phyloP scores from a whole-genome alignment of 495 filamentous ascomycete genomes.

The Tuber umbilicatum region DNA sequence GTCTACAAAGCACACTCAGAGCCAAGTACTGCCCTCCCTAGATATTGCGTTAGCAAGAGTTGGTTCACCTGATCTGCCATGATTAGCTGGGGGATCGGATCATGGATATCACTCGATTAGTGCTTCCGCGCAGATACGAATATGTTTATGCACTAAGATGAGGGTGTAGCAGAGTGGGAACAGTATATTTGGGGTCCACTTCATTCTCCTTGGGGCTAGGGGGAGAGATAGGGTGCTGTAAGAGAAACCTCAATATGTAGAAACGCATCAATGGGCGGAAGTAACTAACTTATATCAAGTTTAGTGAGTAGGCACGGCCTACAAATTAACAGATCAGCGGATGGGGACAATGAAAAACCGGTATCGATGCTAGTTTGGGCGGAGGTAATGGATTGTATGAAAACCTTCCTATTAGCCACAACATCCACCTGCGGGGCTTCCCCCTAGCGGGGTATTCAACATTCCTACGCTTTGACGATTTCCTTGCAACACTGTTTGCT shows the following conservation, averaged over 20 bases:
- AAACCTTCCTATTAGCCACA: background rate
- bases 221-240: background rate
- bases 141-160: background rate
- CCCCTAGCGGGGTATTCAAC: background rate
- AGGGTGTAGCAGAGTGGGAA: background rate
- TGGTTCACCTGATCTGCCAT: background rate
- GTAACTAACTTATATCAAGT: background rate
- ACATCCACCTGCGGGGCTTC: background rate
- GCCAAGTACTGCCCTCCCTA: background rate
- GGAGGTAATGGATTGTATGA: background rate
- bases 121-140: background rate
- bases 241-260: background rate
- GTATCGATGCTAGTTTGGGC: background rate
- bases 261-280: background rate
- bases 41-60: background rate
- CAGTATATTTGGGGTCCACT: background rate
- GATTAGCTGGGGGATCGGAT: background rate
- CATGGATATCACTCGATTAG: background rate
- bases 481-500: too few relatives aligned
- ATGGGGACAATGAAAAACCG: background rate
- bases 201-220: background rate
- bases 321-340: too few relatives aligned
- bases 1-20: background rate
- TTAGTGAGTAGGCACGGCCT: background rate
- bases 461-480: too few relatives aligned